These are phyloP conservation scores for Calonectria leucothoes DNA, from an alignment of 2,329 filamentous ascomycete species.

Conservation along the genomic window DNA sequence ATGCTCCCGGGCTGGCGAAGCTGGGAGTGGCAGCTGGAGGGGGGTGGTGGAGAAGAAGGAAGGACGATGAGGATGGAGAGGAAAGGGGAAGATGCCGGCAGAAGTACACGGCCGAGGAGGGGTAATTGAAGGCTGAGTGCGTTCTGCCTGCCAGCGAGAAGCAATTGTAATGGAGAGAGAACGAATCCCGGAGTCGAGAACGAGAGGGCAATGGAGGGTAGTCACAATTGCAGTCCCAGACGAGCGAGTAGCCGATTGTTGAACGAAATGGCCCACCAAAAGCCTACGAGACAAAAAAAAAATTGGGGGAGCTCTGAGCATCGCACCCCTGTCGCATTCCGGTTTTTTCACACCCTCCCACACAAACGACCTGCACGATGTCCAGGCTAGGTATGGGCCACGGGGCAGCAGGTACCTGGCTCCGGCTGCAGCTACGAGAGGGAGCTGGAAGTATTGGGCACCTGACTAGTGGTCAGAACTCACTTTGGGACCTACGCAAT, in stretches of 20 bases:
- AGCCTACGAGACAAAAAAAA: constrained; percentile 46
- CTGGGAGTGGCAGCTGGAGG: constrained; percentile 39
- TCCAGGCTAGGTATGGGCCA: constrained; percentile 21
- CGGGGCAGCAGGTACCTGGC: constrained; percentile 23
- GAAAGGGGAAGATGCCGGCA: constrained; percentile 35
- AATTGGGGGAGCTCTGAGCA: constrained; percentile 47
- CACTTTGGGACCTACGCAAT: constrained; percentile 35
- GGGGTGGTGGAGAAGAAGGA: constrained; percentile 30
- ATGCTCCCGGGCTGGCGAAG: constrained; percentile 40
- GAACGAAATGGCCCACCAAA: constrained; percentile 49
- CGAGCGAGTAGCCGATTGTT: constrained; percentile 49
- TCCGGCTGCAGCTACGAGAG: neutral
- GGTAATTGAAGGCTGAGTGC: constrained; percentile 40
- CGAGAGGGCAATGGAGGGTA: constrained; percentile 32
- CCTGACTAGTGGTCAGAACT: constrained; percentile 19
- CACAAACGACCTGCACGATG: neutral
- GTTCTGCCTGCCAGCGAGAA: constrained; percentile 43
- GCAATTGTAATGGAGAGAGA: constrained; percentile 39
- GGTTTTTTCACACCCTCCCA: constrained; percentile 27
- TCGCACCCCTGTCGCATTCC: constrained; percentile 33
- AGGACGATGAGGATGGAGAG: constrained; percentile 24
- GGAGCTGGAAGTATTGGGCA: constrained; percentile 7
- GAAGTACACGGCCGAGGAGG: constrained; percentile 38
- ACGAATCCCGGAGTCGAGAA: constrained; percentile 25
- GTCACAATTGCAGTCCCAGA: constrained; percentile 42